Evolutionary conservation across 163 green algal genomes (phyloP), one percentile per base, ranked within the genome.

Genomic region (Picocystis sp.): DNA sequence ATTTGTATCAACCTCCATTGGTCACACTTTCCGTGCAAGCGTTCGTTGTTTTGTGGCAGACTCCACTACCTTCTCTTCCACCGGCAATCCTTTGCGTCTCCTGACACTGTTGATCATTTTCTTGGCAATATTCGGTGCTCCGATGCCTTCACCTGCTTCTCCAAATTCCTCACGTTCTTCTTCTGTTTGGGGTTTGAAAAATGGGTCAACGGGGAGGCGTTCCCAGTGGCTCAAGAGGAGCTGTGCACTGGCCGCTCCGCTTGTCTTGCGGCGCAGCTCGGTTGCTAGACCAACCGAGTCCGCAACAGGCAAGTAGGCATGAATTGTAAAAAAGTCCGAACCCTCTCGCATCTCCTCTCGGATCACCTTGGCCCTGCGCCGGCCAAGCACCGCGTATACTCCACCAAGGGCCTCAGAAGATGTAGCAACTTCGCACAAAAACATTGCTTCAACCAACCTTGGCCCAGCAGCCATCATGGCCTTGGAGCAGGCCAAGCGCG

Each of bases 141-240:
- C 65, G 15, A 81, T 66, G 3, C 76, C 74, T 50, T 85, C 70
- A 1, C 70, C 81, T 51, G 88, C 81, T 63, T 96, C 86, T 3
- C 89, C 90, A 75, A 84, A 89, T 71, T 97, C 89, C 71, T 98
- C 89, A 5, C 87, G 66, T 72, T 96, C 84, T 54, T 95, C 89
- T 66, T 94, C 82, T 10, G 89, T 96, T 3, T 69, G 83, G 13
- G 87, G 89, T 43, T 89, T 75, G 55, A 94, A 97, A 70, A 93
- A 95, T 6, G 89, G 89, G 62, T 98, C 89, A 14, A 83, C 82
- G 65, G 75, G 62, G 23, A 95, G 67, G 11, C 83, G 66, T 57
- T 93, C 81, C 90, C 90, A 99, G 72, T 99, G 90, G 33, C 68
- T 87, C 2, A 97, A 71, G 71, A 93, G 5, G 19, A 70, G 47